Evolutionary conservation across 768 basidiomycete genomes (phyloP).

Genomic region (Psilocybe subaeruginosa): DNA sequence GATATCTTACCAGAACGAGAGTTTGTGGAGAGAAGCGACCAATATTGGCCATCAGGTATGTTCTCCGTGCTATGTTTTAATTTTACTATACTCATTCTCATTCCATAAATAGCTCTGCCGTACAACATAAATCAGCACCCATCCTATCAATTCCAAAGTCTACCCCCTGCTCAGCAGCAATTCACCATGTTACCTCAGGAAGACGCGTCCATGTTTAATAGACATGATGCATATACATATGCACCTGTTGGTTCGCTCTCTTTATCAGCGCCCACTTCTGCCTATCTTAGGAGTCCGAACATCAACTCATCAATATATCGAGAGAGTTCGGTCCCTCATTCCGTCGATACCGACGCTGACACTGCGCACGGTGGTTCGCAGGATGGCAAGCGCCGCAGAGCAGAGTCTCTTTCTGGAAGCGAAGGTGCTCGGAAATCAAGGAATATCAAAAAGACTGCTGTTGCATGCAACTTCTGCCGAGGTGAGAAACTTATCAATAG

Average conservation of each 20-base stretch:
- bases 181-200: conserved; percentile 7
- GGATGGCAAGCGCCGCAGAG: conserved; percentile 33
- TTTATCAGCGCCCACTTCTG: conserved; percentile 19
- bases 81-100: neutral
- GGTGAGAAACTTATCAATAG: conserved; percentile 41
- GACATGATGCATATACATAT: conserved; percentile 21
- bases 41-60: conserved; percentile 5
- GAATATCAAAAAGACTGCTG: conserved; percentile 49
- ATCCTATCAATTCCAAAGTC: neutral
- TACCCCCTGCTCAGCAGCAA: conserved; percentile 1
- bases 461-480: conserved; percentile 83
- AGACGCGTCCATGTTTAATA: conserved; percentile 13
- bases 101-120: conserved; percentile 11
- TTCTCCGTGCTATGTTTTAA: neutral
- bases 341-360: conserved; percentile 24
- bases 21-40: neutral
- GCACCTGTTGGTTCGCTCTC: conserved; percentile 18
- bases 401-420: conserved; percentile 25
- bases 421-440: conserved; percentile 30
- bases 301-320: conserved; percentile 12
- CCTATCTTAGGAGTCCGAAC: conserved; percentile 17
- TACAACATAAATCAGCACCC: neutral
- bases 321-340: conserved; percentile 17
- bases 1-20: neutral
- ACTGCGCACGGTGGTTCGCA: conserved; percentile 27